These are phyloP conservation scores for Torulaspora franciscae DNA, from an alignment of 805 yeast genomes.

Conservation along the genomic window DNA sequence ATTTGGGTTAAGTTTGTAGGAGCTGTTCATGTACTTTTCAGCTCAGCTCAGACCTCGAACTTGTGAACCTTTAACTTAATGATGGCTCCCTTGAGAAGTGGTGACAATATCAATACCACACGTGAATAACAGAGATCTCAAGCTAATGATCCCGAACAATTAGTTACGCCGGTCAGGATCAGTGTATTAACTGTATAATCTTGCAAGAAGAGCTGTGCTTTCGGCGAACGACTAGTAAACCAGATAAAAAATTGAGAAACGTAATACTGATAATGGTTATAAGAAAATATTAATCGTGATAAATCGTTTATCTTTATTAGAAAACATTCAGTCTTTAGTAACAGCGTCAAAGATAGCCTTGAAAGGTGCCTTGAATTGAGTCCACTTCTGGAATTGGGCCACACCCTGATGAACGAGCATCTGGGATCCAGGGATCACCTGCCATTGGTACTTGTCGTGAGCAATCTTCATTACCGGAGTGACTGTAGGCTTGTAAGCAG, in stretches of 20 bases:
- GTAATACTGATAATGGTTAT: neutral
- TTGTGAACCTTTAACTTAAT: neutral
- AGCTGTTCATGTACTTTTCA: neutral
- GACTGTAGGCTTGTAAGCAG: slow-evolving; percentile 85
- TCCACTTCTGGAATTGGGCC: slow-evolving; percentile 78
- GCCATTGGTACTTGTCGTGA: slow-evolving; percentile 57
- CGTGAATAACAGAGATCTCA: neutral
- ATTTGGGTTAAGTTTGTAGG: neutral
- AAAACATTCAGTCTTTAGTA: slow-evolving; percentile 20
- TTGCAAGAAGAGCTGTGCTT: no score
- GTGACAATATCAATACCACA: neutral
- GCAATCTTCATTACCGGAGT: slow-evolving; percentile 87
- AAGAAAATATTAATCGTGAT: neutral
- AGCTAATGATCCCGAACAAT: neutral
- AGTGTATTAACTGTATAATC: no score
- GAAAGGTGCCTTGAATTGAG: slow-evolving; percentile 61
- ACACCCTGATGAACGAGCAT: slow-evolving; percentile 93
- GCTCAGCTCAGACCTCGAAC: no score
- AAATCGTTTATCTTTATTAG: neutral
- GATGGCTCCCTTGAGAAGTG: neutral
- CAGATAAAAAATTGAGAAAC: neutral
- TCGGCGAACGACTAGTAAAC: no score
- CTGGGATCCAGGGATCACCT: slow-evolving; percentile 83
- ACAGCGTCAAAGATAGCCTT: slow-evolving; percentile 60
- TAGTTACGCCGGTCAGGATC: neutral